Percentiles rank a stretch among this genome's conserved stretches.
Conservation (phyloP, 2,329 filamentous ascomycete species). For the Neofusicoccum kwambonambiense region DNA sequence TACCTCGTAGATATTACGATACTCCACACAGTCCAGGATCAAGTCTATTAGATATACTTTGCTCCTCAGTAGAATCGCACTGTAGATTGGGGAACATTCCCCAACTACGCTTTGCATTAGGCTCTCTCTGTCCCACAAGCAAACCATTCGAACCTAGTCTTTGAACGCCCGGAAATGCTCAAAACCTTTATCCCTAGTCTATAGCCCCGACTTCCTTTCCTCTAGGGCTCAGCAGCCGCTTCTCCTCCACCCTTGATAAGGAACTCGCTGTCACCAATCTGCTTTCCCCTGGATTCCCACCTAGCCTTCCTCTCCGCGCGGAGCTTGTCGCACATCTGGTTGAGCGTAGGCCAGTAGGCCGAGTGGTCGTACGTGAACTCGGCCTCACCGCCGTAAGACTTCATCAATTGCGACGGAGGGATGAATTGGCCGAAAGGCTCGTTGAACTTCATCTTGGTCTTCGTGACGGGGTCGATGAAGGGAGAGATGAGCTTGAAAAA, state of each 20-base stretch:
- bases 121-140: background rate
- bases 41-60: too few relatives aligned
- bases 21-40: too few relatives aligned
- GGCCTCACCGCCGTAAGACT: conserved; percentile 72
- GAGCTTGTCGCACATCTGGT: conserved; percentile 66
- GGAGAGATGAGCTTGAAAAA: conserved; percentile 97
- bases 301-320: conserved; percentile 62
- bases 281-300: conserved; percentile 78
- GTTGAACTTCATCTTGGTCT: conserved; percentile 96
- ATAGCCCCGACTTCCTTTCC: background rate
- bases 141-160: background rate
- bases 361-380: conserved; percentile 90
- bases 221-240: background rate
- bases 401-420: conserved; percentile 78
- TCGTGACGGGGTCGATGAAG: conserved; percentile 93
- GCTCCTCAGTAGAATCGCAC: too few relatives aligned
- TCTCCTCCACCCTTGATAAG: conserved; percentile 73
- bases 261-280: conserved; percentile 81
- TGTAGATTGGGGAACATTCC: background rate
- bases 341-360: conserved; percentile 84
- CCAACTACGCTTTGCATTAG: background rate
- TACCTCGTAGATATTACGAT: too few relatives aligned
- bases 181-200: background rate
- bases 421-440: conserved; percentile 83
- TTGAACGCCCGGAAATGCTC: conserved; percentile 7